Percentiles rank a stretch among this genome's conserved stretches.
phyloP scores from a whole-genome alignment of 306 rosid species.

The Arachis stenosperma region DNA sequence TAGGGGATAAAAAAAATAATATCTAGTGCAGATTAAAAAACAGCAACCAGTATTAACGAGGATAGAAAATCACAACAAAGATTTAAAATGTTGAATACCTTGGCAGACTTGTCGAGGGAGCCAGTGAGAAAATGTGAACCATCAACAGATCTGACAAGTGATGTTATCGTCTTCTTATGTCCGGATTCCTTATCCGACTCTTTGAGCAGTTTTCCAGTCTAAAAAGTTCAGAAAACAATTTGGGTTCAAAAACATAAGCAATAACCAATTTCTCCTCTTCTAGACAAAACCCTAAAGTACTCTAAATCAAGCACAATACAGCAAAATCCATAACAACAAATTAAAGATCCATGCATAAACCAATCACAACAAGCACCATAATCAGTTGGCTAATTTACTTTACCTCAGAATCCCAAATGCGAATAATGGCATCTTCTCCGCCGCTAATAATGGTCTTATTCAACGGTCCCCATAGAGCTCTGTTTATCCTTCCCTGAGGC shows the following conservation, averaged over 20 bases:
- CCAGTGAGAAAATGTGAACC: constrained; percentile 90
- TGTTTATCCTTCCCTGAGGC: constrained; percentile 89
- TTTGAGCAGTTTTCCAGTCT: constrained; percentile 81
- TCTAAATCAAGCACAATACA: background rate
- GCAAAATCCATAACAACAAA: background rate
- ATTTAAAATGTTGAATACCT: constrained; percentile 44
- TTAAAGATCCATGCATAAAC: background rate
- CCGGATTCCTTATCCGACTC: constrained; percentile 82
- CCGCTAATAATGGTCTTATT: constrained; percentile 81
- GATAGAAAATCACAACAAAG: background rate
- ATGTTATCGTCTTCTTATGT: constrained; percentile 74
- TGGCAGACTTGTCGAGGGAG: constrained; percentile 89
- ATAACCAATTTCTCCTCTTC: background rate
- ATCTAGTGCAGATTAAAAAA: background rate
- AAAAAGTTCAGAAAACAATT: constrained; percentile 9
- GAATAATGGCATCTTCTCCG: constrained; percentile 85
- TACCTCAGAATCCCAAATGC: constrained; percentile 96
- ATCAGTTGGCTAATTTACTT: background rate
- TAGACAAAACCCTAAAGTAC: background rate
- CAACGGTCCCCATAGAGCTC: constrained; percentile 96
- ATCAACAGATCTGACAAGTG: constrained; percentile 71
- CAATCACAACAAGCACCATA: background rate
- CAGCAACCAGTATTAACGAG: background rate
- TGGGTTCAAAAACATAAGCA: background rate
- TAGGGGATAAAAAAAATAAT: background rate